phyloP scores from a whole-genome alignment of 179 eudicot species.

The Gypsophila paniculata region DNA sequence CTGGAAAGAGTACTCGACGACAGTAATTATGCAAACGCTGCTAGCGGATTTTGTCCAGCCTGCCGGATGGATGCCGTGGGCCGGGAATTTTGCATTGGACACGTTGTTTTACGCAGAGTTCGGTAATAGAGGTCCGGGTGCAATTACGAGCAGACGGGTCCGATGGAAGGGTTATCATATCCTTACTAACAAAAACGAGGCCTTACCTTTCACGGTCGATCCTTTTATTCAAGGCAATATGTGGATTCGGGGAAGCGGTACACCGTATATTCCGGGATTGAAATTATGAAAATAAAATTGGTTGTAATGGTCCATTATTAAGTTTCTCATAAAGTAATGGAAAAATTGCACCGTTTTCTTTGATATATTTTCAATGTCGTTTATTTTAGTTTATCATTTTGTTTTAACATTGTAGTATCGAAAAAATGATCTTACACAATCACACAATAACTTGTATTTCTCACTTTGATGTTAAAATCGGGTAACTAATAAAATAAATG shows the following conservation, averaged over 20 bases:
- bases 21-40: conserved; percentile 52
- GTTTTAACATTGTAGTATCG: no score
- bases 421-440: no score
- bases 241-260: conserved; percentile 38
- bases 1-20: conserved; percentile 52
- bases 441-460: no score
- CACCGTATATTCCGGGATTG: conserved; percentile 36
- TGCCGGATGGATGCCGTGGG: conserved; percentile 63
- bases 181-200: conserved; percentile 36
- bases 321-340: neutral
- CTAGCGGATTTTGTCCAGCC: conserved; percentile 59
- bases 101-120: conserved; percentile 39
- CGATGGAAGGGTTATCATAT: conserved; percentile 38
- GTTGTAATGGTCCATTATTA: neutral
- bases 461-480: no score
- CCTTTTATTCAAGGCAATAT: conserved; percentile 37
- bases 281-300: conserved; percentile 16
- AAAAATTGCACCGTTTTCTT: neutral
- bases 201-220: conserved; percentile 33
- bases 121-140: conserved; percentile 56
- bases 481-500: no score
- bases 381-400: no score
- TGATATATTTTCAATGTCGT: no score
- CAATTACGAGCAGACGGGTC: conserved; percentile 33
- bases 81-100: conserved; percentile 30